Evolutionary conservation across 2,329 filamentous ascomycete genomes (phyloP), one percentile per base, ranked within the genome.

Genomic region (Rhinocladiella mackenziei): DNA sequence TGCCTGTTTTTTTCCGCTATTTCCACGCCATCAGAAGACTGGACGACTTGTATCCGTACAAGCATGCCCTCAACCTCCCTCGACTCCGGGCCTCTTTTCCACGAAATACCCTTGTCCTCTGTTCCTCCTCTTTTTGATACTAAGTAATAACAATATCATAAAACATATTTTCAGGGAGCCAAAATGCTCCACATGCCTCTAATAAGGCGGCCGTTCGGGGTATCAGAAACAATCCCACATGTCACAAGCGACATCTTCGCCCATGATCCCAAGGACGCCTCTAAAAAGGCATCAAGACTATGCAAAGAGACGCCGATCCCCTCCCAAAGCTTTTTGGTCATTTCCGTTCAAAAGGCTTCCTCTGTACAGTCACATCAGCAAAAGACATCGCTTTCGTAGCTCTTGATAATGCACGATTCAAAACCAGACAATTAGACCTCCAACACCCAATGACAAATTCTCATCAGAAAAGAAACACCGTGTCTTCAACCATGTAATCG

Each of bases 111-210:
- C n/a, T n/a, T n/a, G n/a, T n/a, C n/a, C n/a, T n/a, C n/a, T n/a
- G n/a, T n/a, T n/a, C n/a, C n/a, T n/a, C n/a, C 23, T 34, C 38
- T 22, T 34, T 19, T 10, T 29, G 11, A 22, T 18, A 37, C 35
- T 49, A 45, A 33, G 39, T 33, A 49, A 49, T 44, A 50, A 50
- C 36, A 52, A 50, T 46, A 47, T 47, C 43, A 20, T 43, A 44
- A 42, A 42, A 45, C 46, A 49, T 50, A 46, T 44, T 52, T 42
- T 43, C 34, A 38, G 25, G 39, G 45, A 50, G 37, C 50, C 50
- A 53, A 25, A 50, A 53, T 53, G 50, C 50, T 53, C 50, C 50
- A 37, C 17, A 20, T 46, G 50, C 50, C 50, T 53, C 39, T 50
- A 50, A 47, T 45, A 47, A 53, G 50, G 46, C 50, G 35, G 41